Evolutionary conservation across 2,329 filamentous ascomycete species (phyloP), one percentile per base, ranked within the genome.

Genomic region (Apiospora saccharicola): DNA sequence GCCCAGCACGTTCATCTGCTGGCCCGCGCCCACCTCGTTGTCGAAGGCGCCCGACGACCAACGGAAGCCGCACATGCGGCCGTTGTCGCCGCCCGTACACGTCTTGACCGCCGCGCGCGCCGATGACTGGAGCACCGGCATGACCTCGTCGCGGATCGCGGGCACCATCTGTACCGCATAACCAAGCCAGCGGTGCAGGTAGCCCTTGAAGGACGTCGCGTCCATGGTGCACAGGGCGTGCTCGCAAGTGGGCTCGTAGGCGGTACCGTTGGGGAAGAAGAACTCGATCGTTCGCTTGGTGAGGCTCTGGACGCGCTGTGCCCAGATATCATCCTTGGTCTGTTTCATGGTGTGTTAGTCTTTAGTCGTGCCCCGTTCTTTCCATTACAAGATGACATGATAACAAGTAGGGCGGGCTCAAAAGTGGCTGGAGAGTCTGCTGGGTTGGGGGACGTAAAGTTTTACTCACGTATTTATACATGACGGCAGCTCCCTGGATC

Each of bases 201-300:
- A 88, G 34, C 85, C 87, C 79, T 90, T 90, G 85, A 87, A 90
- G 51, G 85, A 85, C 69, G 83, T 82, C 77, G 88, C 86, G 76
- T 90, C 89, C 53, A 84, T 81, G 78, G 86, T 86, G 81, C 89
- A 90, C 6, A 76, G 80, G 73, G 68, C 67, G 14, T 44, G 79
- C 79, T 90, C 89, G 80, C 89, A 91, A 13, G 85, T 82, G 67
- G 79, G 77, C 76, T 91, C 89, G 77, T 81, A 86, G 81, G 90
- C 88, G 76, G 90, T 75, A 67, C 77, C 78, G 57, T 80, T 80
- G 70, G 85, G 80, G 70, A 85, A 84, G 82, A 90, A 90, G 79
- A 88, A 85, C 24, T 80, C 79, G 70, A 84, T 81, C 4, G 80
- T 79, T 26, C 70, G 77, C 4, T 83, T 79, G 10, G 90, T 76